phyloP scores from a whole-genome alignment of 148 eudicot genomes.

The Vaccinium vitisidaea region DNA sequence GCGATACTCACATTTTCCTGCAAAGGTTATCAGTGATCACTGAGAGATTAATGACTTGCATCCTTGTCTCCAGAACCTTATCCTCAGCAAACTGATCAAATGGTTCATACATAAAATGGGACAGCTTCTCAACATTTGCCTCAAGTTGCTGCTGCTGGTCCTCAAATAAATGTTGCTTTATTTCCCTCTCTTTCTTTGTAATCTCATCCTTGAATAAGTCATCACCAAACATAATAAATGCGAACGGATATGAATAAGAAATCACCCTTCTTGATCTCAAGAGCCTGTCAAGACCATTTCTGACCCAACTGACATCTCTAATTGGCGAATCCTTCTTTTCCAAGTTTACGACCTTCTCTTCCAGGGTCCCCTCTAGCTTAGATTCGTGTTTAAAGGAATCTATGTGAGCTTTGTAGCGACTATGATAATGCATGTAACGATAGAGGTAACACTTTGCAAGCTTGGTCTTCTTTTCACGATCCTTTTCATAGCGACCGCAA shows the following conservation, averaged over 20 bases:
- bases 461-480: slow-evolving; percentile 33
- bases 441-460: slow-evolving; percentile 48
- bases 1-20: slow-evolving; percentile 58
- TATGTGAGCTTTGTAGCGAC: slow-evolving; percentile 66
- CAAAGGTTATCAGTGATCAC: slow-evolving; percentile 47
- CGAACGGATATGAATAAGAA: slow-evolving; percentile 70
- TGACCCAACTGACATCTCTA: slow-evolving; percentile 62
- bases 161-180: slow-evolving; percentile 64
- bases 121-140: slow-evolving; percentile 66
- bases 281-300: slow-evolving; percentile 57
- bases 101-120: slow-evolving; percentile 54
- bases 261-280: slow-evolving; percentile 67
- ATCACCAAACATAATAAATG: slow-evolving; percentile 71
- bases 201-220: slow-evolving; percentile 58
- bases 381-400: slow-evolving; percentile 66
- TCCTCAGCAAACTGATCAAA: slow-evolving; percentile 42
- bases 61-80: slow-evolving; percentile 36
- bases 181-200: slow-evolving; percentile 43
- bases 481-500: slow-evolving; percentile 66
- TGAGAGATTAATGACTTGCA: slow-evolving; percentile 47
- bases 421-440: slow-evolving; percentile 68
- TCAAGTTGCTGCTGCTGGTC: slow-evolving; percentile 84
- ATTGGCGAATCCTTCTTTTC: slow-evolving; percentile 37
- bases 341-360: slow-evolving; percentile 32
- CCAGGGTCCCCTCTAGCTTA: slow-evolving; percentile 40